A percentile compares a stretch with the other conserved stretches of the same genome.
These are phyloP conservation scores for Globomyces pollinis-pini DNA, from an alignment of 192 early-diverging fungal species.

Conservation along the genomic window DNA sequence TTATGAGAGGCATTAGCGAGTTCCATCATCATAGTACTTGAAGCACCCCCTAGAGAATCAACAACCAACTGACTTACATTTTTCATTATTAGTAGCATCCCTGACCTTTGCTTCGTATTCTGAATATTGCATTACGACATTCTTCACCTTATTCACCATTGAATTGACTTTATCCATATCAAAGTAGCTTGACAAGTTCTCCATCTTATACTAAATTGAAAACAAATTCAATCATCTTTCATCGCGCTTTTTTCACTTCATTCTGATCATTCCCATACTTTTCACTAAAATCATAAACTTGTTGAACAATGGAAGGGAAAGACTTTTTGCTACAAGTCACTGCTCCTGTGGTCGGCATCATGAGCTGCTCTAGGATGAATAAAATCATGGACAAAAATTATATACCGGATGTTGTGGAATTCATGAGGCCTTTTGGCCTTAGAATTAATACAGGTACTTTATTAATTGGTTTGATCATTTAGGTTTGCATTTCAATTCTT, in stretches of 20 bases:
- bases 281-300: not conserved
- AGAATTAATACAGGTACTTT: slow-evolving; percentile 31
- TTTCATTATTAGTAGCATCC: slow-evolving; percentile 70
- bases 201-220: slow-evolving; percentile 11
- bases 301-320: slow-evolving; percentile 11
- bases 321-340: slow-evolving; percentile 47
- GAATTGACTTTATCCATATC: slow-evolving; percentile 28
- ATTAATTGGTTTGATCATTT: not conserved
- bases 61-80: slow-evolving; percentile 46
- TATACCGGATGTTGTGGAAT: slow-evolving; percentile 48
- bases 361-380: slow-evolving; percentile 55
- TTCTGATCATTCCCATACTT: too few species aligned
- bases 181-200: slow-evolving; percentile 17
- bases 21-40: slow-evolving; percentile 86
- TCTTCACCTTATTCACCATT: slow-evolving; percentile 54
- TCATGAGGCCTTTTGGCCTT: slow-evolving; percentile 65
- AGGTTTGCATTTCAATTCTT: not conserved
- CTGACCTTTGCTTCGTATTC: slow-evolving; percentile 89
- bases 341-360: slow-evolving; percentile 59
- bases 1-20: slow-evolving; percentile 50
- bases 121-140: slow-evolving; percentile 86
- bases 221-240: too few species aligned
- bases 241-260: too few species aligned
- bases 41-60: slow-evolving; percentile 58
- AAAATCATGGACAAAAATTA: slow-evolving; percentile 51